Conservation (phyloP, 495 filamentous ascomycete genomes). For the Tuber umbilicatum region DNA sequence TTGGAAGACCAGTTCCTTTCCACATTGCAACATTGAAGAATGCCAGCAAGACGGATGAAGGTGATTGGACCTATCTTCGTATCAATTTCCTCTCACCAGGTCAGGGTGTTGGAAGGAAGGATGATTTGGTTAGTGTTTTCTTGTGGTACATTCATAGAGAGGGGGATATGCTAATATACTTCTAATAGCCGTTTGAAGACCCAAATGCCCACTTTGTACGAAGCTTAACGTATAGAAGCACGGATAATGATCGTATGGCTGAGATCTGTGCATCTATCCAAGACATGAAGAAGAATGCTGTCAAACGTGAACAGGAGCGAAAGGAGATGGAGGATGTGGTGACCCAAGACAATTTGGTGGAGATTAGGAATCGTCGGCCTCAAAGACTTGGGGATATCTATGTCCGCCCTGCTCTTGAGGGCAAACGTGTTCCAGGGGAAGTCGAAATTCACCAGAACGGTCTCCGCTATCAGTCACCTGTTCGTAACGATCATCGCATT, state of each 20-base stretch:
- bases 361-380: conserved; percentile 85
- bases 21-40: conserved; percentile 99
- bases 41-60: conserved; percentile 88
- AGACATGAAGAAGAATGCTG: conserved; percentile 82
- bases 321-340: conserved; percentile 99
- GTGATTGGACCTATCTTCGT: conserved; percentile 83
- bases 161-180: conserved; percentile 30
- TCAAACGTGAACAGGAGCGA: conserved; percentile 92
- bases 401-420: conserved; percentile 87
- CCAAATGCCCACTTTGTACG: conserved; percentile 89
- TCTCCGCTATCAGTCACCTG: conserved; percentile 89
- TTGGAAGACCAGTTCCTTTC: conserved; percentile 96
- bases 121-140: conserved; percentile 53
- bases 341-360: conserved; percentile 92
- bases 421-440: conserved; percentile 89
- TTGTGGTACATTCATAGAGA: conserved; percentile 1
- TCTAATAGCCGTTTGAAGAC: conserved; percentile 84
- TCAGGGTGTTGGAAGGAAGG: conserved; percentile 94
- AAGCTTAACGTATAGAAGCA: conserved; percentile 87
- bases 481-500: conserved; percentile 70
- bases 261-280: conserved; percentile 85
- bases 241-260: conserved; percentile 76
- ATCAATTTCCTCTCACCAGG: conserved; percentile 97
- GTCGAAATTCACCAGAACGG: conserved; percentile 98
- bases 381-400: conserved; percentile 82